A percentile compares a stretch with the other conserved stretches of the same genome.
Evolutionary conservation across 2,329 filamentous ascomycete species (phyloP).

Genomic region (Pseudopithomyces chartarum): DNA sequence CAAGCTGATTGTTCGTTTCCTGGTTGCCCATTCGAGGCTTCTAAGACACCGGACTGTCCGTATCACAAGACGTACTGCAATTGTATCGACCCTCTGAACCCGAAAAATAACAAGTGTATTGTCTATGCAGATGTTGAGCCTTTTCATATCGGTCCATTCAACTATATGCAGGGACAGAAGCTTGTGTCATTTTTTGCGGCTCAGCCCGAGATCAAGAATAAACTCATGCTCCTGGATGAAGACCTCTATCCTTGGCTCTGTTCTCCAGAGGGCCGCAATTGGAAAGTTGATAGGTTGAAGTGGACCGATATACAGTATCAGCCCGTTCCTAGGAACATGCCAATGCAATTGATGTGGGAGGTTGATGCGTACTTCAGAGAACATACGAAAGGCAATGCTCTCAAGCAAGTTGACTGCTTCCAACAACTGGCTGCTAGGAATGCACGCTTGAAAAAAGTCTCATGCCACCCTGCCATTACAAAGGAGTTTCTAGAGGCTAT

Average conservation of each 20-base stretch:
- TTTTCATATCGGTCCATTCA: conserved; percentile 25
- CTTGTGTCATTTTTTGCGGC: conserved; percentile 22
- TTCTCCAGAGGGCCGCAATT: not conserved
- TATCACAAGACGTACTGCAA: conserved; percentile 24
- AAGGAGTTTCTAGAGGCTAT: conserved; percentile 16
- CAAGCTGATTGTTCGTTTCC: conserved; percentile 11
- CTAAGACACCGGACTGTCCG: conserved; percentile 25
- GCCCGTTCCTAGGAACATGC: conserved; percentile 5
- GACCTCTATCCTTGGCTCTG: conserved; percentile 22
- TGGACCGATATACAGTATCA: not conserved
- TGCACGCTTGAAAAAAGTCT: not conserved
- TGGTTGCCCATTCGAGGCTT: conserved; percentile 21
- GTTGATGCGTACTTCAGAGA: conserved; percentile 9
- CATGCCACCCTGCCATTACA: not conserved
- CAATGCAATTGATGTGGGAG: conserved; percentile 18
- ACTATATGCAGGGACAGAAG: conserved; percentile 23
- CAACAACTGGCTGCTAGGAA: not conserved
- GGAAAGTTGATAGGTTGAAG: not conserved
- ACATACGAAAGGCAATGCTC: conserved; percentile 15
- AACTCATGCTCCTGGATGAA: conserved; percentile 31
- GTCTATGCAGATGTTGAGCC: conserved; percentile 17
- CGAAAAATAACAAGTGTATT: conserved; percentile 23
- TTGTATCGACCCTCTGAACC: conserved; percentile 23
- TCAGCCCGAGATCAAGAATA: conserved; percentile 18
- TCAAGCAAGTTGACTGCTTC: conserved; percentile 18